Conservation (phyloP, 768 basidiomycete genomes). For the Saitozyma sp. region DNA sequence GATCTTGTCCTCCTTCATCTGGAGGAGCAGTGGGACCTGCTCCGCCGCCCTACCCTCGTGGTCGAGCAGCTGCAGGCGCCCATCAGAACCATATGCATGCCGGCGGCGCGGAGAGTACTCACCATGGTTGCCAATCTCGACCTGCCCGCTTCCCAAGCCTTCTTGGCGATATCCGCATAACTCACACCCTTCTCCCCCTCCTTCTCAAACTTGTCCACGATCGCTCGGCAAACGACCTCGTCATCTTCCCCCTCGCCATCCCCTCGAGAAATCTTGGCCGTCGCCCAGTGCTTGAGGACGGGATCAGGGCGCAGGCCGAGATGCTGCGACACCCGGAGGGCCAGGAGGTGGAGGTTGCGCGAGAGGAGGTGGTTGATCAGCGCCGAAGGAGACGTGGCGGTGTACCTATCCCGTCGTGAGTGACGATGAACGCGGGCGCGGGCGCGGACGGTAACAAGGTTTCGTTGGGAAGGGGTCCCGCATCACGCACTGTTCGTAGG, state of each 20-base stretch:
- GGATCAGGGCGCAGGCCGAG: constrained; percentile 78
- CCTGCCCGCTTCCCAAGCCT: constrained; percentile 87
- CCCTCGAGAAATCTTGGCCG: constrained; percentile 75
- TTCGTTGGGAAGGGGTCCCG: neutral
- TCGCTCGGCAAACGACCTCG: constrained; percentile 72
- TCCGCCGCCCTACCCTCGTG: constrained; percentile 83
- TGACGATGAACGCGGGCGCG: no score
- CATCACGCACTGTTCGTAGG: constrained; percentile 75
- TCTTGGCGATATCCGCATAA: constrained; percentile 90
- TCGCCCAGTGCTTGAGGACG: constrained; percentile 94
- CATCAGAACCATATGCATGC: neutral
- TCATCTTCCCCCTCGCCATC: constrained; percentile 60
- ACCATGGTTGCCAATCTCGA: constrained; percentile 82
- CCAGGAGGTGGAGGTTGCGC: constrained; percentile 85
- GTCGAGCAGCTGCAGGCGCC: constrained; percentile 69
- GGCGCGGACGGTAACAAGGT: neutral
- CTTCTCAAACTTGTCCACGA: constrained; percentile 86
- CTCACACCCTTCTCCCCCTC: constrained; percentile 72
- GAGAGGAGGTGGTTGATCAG: constrained; percentile 80
- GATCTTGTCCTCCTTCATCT: constrained; percentile 89
- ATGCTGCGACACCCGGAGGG: constrained; percentile 82
- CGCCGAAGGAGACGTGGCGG: constrained; percentile 72
- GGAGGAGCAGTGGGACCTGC: constrained; percentile 86
- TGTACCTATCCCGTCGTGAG: constrained; percentile 61
- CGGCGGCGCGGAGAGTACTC: constrained; percentile 8